phyloP scores from a whole-genome alignment of 2,329 filamentous ascomycete species.

The Sphaceloma murrayae region DNA sequence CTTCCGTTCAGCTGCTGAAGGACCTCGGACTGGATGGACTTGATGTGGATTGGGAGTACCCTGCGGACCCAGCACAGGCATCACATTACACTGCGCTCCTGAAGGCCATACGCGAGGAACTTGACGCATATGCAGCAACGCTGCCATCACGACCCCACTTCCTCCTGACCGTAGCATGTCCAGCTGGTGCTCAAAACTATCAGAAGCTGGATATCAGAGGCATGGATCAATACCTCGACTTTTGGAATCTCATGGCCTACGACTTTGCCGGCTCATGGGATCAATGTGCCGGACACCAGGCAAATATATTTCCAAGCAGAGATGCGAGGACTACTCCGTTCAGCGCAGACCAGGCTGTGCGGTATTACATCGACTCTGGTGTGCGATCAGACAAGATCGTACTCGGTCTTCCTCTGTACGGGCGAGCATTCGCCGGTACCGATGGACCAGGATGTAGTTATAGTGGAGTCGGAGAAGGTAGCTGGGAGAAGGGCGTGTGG shows the following conservation, averaged over 20 bases:
- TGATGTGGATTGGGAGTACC: slow-evolving; percentile 43
- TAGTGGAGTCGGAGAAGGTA: slow-evolving; percentile 64
- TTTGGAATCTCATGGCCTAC: slow-evolving; percentile 45
- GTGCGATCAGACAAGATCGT: slow-evolving; percentile 66
- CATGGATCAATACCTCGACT: slow-evolving; percentile 37
- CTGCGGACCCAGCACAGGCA: slow-evolving; percentile 33
- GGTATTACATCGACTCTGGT: slow-evolving; percentile 56
- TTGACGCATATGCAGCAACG: slow-evolving; percentile 33
- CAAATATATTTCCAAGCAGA: slow-evolving; percentile 60
- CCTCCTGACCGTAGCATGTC: slow-evolving; percentile 37
- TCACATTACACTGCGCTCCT: slow-evolving; percentile 33
- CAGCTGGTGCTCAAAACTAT: slow-evolving; percentile 36
- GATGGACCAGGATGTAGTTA: slow-evolving; percentile 62
- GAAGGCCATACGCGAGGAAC: slow-evolving; percentile 29
- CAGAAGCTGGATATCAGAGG: slow-evolving; percentile 33
- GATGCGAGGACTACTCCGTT: slow-evolving; percentile 57
- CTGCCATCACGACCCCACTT: slow-evolving; percentile 32
- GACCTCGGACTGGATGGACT: slow-evolving; percentile 60
- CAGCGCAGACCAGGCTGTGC: slow-evolving; percentile 60
- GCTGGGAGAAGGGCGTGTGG: slow-evolving; percentile 76
- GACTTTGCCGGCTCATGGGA: slow-evolving; percentile 71
- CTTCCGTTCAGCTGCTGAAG: slow-evolving; percentile 65
- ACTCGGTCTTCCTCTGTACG: slow-evolving; percentile 86
- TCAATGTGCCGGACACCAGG: slow-evolving; percentile 59
- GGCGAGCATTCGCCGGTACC: slow-evolving; percentile 72